Evolutionary conservation across 2,329 filamentous ascomycete species (phyloP).

Genomic region (Cercospora janseana): DNA sequence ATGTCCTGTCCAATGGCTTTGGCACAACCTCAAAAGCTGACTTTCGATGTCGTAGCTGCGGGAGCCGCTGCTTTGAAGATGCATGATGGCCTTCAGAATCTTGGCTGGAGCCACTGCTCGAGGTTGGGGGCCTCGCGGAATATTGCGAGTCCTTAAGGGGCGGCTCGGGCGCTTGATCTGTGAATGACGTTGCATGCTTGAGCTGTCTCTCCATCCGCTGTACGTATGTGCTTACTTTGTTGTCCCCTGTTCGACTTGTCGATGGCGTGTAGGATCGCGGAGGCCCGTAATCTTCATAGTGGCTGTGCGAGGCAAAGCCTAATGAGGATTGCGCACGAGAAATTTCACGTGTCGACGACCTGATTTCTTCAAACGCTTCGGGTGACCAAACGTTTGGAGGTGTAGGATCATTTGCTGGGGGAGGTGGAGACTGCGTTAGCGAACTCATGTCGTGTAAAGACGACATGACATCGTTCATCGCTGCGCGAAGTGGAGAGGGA

Average conservation of each 20-base stretch:
- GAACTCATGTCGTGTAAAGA: conserved; percentile 83
- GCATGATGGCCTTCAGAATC: conserved; percentile 22
- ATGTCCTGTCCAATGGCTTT: conserved; percentile 70
- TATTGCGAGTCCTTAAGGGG: conserved; percentile 36
- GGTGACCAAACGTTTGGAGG: conserved; percentile 81
- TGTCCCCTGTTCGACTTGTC: conserved; percentile 51
- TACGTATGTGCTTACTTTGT: conserved; percentile 80
- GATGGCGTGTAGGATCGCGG: conserved; percentile 48
- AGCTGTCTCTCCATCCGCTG: conserved; percentile 87
- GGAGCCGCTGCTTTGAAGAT: conserved; percentile 45
- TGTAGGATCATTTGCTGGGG: conserved; percentile 53
- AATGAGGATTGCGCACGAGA: conserved; percentile 75
- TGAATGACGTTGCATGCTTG: conserved; percentile 62
- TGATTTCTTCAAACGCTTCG: conserved; percentile 70
- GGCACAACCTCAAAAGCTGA: conserved; percentile 75
- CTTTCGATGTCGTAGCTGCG: conserved; percentile 58
- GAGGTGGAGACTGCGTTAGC: conserved; percentile 50
- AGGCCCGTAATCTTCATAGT: conserved; percentile 47
- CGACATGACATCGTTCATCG: conserved; percentile 98
- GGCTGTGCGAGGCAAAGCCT: conserved; percentile 55
- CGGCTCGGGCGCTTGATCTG: conserved; percentile 39
- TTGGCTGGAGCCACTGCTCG: conserved; percentile 32
- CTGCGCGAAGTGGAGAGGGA: conserved; percentile 85
- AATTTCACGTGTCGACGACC: conserved; percentile 57
- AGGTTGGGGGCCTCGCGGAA: conserved; percentile 30